These are phyloP conservation scores for Blastocystis sp. DNA, from an alignment of 352 stramenopile genomes.

Conservation along the genomic window DNA sequence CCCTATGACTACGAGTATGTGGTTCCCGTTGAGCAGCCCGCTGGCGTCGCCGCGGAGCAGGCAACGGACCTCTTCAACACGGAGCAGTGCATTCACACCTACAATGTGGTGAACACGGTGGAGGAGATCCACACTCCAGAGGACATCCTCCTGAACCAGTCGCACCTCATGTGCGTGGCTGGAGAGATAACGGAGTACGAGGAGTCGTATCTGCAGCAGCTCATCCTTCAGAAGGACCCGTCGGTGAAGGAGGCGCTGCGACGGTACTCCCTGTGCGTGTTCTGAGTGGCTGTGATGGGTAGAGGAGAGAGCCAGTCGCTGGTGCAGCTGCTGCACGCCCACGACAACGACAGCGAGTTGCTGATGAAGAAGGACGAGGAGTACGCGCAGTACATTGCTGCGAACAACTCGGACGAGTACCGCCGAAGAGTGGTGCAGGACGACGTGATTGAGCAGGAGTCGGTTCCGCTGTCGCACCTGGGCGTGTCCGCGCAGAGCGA, in stretches of 20 bases:
- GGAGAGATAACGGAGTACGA: constrained; percentile 72
- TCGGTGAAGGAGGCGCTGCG: constrained; percentile 51
- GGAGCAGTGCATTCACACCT: constrained; percentile 71
- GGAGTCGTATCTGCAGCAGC: constrained; percentile 63
- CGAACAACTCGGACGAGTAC: neutral
- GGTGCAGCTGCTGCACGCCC: constrained; percentile 54
- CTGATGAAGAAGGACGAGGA: constrained; percentile 66
- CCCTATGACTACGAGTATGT: neutral
- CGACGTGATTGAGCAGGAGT: neutral
- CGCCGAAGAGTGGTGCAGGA: neutral
- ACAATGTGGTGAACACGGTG: constrained; percentile 69
- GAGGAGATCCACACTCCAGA: constrained; percentile 71
- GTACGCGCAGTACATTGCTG: constrained; percentile 49
- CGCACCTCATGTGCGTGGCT: constrained; percentile 59
- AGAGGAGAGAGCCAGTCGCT: constrained; percentile 53
- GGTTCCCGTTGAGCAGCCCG: no score
- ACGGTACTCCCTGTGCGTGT: constrained; percentile 52
- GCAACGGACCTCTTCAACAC: constrained; percentile 49
- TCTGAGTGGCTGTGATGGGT: neutral
- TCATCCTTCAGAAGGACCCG: constrained; percentile 64
- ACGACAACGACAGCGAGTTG: constrained; percentile 27
- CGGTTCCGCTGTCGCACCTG: neutral
- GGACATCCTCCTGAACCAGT: constrained; percentile 64
- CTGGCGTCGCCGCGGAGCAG: no score
- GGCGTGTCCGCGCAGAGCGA: neutral